phyloP scores from a whole-genome alignment of 176 grass and related monocot species.

The maize (Zea mays) region Zm-B73-REFERENCE-NAM-5.0 NC_050100.1:220431501-220432000 shows the following conservation, averaged over 20 bases:
- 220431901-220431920: not conserved
- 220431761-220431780: not conserved
- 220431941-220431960: not conserved
- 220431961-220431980: not conserved
- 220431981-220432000: not conserved
- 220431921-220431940: no score
- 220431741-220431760: constrained; percentile 2
- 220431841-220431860: not conserved
- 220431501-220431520: constrained; percentile 54
- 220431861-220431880: not conserved
- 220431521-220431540: constrained; percentile 31
- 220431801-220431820: not conserved
- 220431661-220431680: not conserved
- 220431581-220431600: not conserved
- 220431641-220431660: not conserved
- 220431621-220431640: not conserved
- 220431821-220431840: no score
- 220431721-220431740: not conserved
- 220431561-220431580: not conserved
- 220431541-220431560: not conserved
- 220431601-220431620: not conserved
- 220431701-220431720: not conserved
- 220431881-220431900: no score
- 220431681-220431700: not conserved
- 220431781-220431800: not conserved